A percentile compares a stretch with the other conserved stretches of the same genome.
Evolutionary conservation across 2,329 filamentous ascomycete species (phyloP).

Genomic region (Raffaelea arxii): DNA sequence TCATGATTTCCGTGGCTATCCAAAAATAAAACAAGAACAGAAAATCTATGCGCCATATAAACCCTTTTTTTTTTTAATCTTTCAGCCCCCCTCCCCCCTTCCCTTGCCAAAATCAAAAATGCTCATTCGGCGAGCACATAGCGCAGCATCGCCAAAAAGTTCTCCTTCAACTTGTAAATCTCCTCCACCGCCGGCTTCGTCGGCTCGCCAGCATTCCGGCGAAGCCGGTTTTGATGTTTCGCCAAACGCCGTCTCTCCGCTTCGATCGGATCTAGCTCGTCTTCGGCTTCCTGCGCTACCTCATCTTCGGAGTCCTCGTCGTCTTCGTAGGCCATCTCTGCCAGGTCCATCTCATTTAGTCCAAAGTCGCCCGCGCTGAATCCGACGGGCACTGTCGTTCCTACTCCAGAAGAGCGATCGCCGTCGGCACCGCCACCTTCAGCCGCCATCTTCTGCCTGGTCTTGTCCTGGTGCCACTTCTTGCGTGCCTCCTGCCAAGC

Average conservation of each 20-base stretch:
- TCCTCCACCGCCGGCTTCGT: constrained; percentile 70
- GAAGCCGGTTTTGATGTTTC: constrained; percentile 69
- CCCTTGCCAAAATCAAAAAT: too few relatives aligned
- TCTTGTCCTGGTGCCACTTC: constrained; percentile 98
- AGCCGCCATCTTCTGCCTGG: constrained; percentile 95
- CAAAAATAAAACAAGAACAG: too few relatives aligned
- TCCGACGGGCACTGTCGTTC: constrained; percentile 37
- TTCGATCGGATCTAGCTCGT: constrained; percentile 77
- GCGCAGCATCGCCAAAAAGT: constrained; percentile 74
- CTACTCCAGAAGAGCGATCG: constrained; percentile 10
- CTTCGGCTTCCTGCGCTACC: constrained; percentile 60
- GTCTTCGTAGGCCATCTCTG: constrained; percentile 76
- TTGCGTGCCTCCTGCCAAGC: constrained; percentile 92
- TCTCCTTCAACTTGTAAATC: constrained; percentile 68
- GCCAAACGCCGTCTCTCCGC: constrained; percentile 71
- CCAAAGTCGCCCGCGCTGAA: constrained; percentile 86
- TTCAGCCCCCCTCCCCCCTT: not conserved
- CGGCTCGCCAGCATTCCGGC: constrained; percentile 74
- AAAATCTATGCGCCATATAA: too few relatives aligned
- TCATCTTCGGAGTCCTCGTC: constrained; percentile 51
- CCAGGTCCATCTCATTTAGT: constrained; percentile 73
- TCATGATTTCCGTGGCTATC: too few relatives aligned
- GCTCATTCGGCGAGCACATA: constrained; percentile 69
- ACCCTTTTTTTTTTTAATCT: too few relatives aligned
- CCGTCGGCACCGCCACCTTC: constrained; percentile 41